phyloP scores from a whole-genome alignment of 2,329 filamentous ascomycete species.

The Ophiocordyceps australis region DNA sequence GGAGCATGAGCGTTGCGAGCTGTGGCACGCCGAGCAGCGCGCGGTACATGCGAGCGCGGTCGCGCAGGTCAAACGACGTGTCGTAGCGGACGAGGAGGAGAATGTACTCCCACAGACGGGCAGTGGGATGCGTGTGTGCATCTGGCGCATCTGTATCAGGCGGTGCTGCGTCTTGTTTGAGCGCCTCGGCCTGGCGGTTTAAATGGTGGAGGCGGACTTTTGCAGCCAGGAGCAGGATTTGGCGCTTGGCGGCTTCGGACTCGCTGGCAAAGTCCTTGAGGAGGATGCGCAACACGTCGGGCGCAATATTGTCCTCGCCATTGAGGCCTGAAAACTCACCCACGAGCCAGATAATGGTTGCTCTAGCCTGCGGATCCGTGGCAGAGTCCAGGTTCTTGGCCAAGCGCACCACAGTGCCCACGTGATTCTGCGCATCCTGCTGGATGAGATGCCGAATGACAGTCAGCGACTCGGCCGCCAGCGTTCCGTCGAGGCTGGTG shows the following conservation, averaged over 20 bases:
- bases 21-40: constrained; percentile 69
- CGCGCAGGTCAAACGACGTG: constrained; percentile 84
- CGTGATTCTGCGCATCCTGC: constrained; percentile 64
- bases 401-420: constrained; percentile 69
- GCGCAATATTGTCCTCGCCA: constrained; percentile 73
- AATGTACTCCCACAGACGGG: constrained; percentile 68
- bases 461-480: constrained; percentile 85
- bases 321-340: constrained; percentile 78
- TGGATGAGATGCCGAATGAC: constrained; percentile 94
- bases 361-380: constrained; percentile 71
- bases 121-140: constrained; percentile 42
- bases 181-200: constrained; percentile 37
- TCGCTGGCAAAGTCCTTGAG: constrained; percentile 73
- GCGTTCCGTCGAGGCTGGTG: constrained; percentile 66
- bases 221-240: constrained; percentile 84
- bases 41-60: constrained; percentile 77
- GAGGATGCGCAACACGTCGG: constrained; percentile 79
- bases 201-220: constrained; percentile 90
- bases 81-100: constrained; percentile 81
- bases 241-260: constrained; percentile 69
- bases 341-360: constrained; percentile 93
- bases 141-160: constrained; percentile 15
- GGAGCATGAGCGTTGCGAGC: constrained; percentile 73
- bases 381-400: constrained; percentile 85
- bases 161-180: constrained; percentile 13